Conservation (phyloP, 106 monocot species). For the Dioscorea alata region DNA sequence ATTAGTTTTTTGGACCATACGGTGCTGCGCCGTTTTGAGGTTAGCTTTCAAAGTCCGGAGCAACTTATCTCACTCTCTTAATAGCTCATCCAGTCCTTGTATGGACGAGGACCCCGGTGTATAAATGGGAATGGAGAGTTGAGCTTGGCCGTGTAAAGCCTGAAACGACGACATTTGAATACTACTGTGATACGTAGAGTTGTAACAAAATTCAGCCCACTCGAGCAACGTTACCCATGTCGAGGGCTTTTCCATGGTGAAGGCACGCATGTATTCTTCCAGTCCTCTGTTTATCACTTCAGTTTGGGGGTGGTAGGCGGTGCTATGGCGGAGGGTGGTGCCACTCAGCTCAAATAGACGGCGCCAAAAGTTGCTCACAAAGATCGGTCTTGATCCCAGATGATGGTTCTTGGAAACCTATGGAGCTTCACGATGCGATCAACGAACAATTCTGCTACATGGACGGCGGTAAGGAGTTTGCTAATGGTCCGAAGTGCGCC, state of each 20-base stretch:
- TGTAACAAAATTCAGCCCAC: background rate
- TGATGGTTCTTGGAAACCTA: background rate
- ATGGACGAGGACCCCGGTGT: background rate
- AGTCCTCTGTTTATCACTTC: background rate
- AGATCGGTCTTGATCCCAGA: background rate
- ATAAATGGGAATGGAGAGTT: background rate
- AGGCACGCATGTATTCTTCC: background rate
- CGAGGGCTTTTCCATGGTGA: background rate
- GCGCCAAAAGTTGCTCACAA: background rate
- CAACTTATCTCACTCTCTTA: background rate
- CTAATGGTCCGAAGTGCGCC: background rate
- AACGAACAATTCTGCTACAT: background rate
- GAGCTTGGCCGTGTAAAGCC: background rate
- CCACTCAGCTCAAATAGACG: background rate
- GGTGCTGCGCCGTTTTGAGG: background rate
- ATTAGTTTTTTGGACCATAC: background rate
- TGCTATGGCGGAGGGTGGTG: background rate
- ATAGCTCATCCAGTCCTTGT: background rate
- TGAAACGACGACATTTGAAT: background rate
- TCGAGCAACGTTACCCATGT: background rate
- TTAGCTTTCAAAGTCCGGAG: background rate
- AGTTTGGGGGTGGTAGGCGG: background rate
- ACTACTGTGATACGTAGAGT: background rate
- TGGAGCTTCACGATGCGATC: background rate
- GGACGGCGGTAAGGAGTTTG: background rate